phyloP scores from a whole-genome alignment of 2,329 filamentous ascomycete species.

The Exserohilum rostratum region DNA sequence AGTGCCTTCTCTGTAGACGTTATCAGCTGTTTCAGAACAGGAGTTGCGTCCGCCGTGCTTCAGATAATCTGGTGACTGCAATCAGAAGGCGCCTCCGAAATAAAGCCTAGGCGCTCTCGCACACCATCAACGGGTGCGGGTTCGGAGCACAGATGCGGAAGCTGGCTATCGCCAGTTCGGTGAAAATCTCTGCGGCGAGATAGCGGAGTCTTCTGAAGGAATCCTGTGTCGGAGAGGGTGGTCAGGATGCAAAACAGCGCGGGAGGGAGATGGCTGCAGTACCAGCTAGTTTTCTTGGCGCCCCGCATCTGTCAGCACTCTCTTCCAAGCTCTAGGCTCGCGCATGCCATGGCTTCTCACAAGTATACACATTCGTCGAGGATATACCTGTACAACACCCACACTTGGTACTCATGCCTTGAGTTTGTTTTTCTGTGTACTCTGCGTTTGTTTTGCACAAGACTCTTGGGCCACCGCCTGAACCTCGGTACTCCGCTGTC shows the following conservation, averaged over 20 bases:
- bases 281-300: background rate
- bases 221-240: background rate
- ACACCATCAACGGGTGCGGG: background rate
- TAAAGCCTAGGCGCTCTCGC: background rate
- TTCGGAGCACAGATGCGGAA: background rate
- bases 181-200: background rate
- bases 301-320: background rate
- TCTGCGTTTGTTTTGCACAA: too few relatives aligned
- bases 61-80: background rate
- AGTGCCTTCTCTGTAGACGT: background rate
- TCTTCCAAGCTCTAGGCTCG: background rate
- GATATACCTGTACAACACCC: background rate
- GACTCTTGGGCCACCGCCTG: background rate
- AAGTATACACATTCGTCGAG: background rate
- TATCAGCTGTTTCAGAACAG: slow-evolving; percentile 3
- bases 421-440: too few relatives aligned
- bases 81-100: slow-evolving; percentile 2
- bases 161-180: background rate
- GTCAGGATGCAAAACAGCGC: background rate
- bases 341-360: background rate
- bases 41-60: background rate
- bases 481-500: background rate
- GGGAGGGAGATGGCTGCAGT: background rate
- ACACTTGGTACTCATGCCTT: background rate
- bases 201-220: background rate